Evolutionary conservation across 805 yeast species (phyloP).

Genomic region (Saccharomyces cerevisiae): DNA sequence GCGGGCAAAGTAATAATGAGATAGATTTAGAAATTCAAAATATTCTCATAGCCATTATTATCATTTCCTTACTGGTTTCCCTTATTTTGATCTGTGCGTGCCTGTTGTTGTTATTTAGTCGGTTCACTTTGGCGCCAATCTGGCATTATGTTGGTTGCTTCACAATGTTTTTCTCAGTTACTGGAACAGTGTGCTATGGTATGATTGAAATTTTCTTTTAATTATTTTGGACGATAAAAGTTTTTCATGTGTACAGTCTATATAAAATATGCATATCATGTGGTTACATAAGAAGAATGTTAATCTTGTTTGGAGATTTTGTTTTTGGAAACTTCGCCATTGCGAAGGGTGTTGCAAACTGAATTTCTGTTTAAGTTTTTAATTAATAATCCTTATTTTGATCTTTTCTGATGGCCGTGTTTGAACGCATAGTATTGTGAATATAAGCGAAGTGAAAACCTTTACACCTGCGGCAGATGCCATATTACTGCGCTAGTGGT

Average conservation of each 20-base stretch:
- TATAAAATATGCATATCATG: neutral
- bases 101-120: constrained; percentile 23
- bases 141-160: constrained; percentile 29
- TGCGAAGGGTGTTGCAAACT: neutral
- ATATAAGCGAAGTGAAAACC: neutral
- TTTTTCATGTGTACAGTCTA: neutral
- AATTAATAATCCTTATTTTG: neutral
- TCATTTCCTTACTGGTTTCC: constrained; percentile 19
- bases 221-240: neutral
- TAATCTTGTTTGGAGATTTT: neutral
- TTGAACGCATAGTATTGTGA: neutral
- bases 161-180: constrained; percentile 18
- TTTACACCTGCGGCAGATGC: neutral
- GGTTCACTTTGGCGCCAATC: constrained; percentile 25
- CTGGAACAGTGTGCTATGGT: constrained; percentile 28
- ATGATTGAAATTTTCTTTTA: constrained; percentile 20
- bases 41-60: constrained; percentile 13
- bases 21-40: constrained; percentile 15
- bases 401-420: neutral
- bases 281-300: neutral
- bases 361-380: neutral
- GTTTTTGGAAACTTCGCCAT: neutral
- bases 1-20: constrained; percentile 13
- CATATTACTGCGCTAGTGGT: neutral
- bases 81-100: constrained; percentile 18